phyloP scores from a whole-genome alignment of 2,329 filamentous ascomycete genomes.

The Penicillium sp. region DNA sequence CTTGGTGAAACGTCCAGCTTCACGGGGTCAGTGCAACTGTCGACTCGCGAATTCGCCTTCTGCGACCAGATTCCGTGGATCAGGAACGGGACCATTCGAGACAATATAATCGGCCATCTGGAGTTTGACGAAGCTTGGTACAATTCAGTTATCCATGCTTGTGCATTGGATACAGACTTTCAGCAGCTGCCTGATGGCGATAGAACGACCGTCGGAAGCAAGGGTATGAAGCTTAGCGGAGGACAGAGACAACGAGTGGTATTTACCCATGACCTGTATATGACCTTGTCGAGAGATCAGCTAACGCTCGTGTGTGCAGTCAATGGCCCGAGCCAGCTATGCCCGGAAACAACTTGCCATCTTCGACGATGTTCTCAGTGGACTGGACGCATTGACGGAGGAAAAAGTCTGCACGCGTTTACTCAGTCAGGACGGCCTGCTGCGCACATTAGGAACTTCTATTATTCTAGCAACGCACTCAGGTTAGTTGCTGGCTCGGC shows the following conservation, averaged over 20 bases:
- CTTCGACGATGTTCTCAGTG: constrained; percentile 13
- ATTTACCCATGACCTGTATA: constrained; percentile 13
- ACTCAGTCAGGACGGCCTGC: constrained; percentile 5
- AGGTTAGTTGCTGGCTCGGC: not conserved
- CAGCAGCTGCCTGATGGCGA: constrained; percentile 36
- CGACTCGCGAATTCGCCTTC: constrained; percentile 27
- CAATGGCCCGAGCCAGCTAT: constrained; percentile 48
- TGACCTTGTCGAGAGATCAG: not conserved
- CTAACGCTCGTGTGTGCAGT: not conserved
- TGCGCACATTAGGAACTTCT: not conserved
- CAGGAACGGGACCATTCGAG: constrained; percentile 26
- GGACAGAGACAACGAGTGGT: constrained; percentile 51
- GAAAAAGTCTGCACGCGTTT: constrained; percentile 5
- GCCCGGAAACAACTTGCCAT: constrained; percentile 24
- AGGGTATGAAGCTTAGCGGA: constrained; percentile 50
- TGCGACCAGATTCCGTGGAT: constrained; percentile 33
- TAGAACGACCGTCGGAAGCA: constrained; percentile 47
- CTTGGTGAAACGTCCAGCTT: not conserved
- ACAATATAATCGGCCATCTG: constrained; percentile 26
- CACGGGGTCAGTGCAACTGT: not conserved
- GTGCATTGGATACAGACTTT: constrained; percentile 35
- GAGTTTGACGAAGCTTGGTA: constrained; percentile 27
- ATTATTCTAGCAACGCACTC: constrained; percentile 8
- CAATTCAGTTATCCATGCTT: constrained; percentile 21
- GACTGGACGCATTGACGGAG: constrained; percentile 8